Percentiles rank a stretch among this genome's conserved stretches.
Conservation (phyloP, 345 rosid genomes). For the Litchi chinensis region DNA sequence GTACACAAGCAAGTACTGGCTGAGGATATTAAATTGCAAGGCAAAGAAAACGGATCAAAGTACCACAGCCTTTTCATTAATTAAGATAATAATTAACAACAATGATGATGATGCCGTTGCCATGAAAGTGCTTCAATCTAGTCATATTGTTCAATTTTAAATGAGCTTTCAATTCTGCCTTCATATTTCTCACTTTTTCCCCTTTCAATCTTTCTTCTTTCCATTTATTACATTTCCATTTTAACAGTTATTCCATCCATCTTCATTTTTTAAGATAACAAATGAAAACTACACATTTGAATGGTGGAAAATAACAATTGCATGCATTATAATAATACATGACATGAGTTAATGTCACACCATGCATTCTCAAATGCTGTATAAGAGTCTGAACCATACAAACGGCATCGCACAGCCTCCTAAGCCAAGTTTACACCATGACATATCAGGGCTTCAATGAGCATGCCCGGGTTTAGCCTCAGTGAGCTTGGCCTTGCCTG, state of each 20-base stretch:
- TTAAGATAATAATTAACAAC: not conserved
- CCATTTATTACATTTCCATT: not conserved
- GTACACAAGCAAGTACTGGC: constrained; percentile 16
- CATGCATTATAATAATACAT: not conserved
- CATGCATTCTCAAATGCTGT: not conserved
- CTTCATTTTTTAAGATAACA: not conserved
- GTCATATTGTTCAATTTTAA: not conserved
- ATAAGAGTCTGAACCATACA: not conserved
- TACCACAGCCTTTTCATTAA: not conserved
- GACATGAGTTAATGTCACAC: not conserved
- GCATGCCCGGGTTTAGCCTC: not conserved
- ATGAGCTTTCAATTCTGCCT: not conserved
- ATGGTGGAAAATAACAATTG: not conserved
- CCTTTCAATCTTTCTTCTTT: not conserved
- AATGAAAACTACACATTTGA: not conserved
- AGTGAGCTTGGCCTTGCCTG: not conserved
- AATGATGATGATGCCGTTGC: not conserved
- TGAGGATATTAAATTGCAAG: constrained; percentile 10
- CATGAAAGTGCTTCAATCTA: not conserved
- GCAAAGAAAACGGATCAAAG: constrained; percentile 5
- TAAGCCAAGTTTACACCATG: not conserved
- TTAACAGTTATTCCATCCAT: not conserved
- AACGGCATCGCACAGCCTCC: not conserved
- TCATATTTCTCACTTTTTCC: not conserved
- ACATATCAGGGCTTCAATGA: not conserved